A percentile compares a stretch with the other conserved stretches of the same genome.
These are phyloP conservation scores for Rhizopogon salebrosus DNA, from an alignment of 768 basidiomycete species.

Conservation along the genomic window DNA sequence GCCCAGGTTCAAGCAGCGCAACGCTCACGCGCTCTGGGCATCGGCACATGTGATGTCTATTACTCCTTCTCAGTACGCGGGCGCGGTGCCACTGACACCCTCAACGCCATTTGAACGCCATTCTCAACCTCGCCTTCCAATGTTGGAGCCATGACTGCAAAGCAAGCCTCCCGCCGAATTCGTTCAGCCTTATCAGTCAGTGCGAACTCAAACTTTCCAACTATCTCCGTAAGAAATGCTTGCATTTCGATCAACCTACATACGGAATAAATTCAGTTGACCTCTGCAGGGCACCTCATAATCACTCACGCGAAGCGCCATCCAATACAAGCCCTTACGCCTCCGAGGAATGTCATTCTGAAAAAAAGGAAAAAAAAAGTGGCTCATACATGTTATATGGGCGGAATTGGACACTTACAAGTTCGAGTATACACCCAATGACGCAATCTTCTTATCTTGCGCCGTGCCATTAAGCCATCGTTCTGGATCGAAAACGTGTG, in stretches of 20 bases:
- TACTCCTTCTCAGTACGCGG: neutral
- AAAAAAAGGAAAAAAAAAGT: neutral
- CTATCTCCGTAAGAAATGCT: slow-evolving; percentile 48
- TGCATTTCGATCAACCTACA: slow-evolving; percentile 46
- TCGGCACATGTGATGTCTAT: too few species aligned
- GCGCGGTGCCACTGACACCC: slow-evolving; percentile 14
- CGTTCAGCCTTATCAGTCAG: slow-evolving; percentile 23
- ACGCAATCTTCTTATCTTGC: slow-evolving; percentile 10
- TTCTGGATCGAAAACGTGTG: slow-evolving; percentile 25
- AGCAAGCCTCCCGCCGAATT: slow-evolving; percentile 23
- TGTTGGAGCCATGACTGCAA: slow-evolving; percentile 30
- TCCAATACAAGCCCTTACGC: slow-evolving; percentile 20
- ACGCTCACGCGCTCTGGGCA: too few species aligned
- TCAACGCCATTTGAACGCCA: slow-evolving; percentile 27
- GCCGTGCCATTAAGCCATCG: slow-evolving; percentile 14
- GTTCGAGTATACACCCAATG: slow-evolving; percentile 18
- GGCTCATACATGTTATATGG: neutral
- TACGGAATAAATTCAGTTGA: neutral
- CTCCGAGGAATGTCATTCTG: slow-evolving; percentile 24
- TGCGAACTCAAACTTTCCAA: slow-evolving; percentile 48
- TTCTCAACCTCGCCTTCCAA: slow-evolving; percentile 25
- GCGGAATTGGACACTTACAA: slow-evolving; percentile 9
- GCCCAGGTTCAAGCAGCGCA: too few species aligned
- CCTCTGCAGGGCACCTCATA: neutral
- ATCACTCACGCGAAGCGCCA: slow-evolving; percentile 25